A percentile compares a stretch with the other conserved stretches of the same genome.
phyloP scores from a whole-genome alignment of 1,284 basidiomycete genomes.

The Cryptococcus hybrid region DNA sequence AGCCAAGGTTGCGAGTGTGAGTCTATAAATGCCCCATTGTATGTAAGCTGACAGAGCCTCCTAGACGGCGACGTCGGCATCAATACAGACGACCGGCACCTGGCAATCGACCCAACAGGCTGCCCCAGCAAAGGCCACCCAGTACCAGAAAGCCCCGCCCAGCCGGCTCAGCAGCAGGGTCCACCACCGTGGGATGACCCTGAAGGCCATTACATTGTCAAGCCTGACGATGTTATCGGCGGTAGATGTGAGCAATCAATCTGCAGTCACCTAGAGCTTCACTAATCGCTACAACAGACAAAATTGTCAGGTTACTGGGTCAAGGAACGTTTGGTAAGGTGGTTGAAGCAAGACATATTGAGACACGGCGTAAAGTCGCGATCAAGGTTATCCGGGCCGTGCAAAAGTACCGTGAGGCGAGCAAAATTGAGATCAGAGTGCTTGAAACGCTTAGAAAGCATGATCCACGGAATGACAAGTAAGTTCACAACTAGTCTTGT shows the following conservation, averaged over 20 bases:
- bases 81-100: slow-evolving; percentile 9
- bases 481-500: slow-evolving; percentile 44
- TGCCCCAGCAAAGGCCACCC: slow-evolving; percentile 3
- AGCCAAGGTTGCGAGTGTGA: slow-evolving; percentile 27
- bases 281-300: slow-evolving; percentile 59
- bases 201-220: slow-evolving; percentile 92
- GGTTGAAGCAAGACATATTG: slow-evolving; percentile 86
- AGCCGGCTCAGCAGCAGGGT: slow-evolving; percentile 4
- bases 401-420: slow-evolving; percentile 96
- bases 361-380: slow-evolving; percentile 71
- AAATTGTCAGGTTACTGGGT: slow-evolving; percentile 83
- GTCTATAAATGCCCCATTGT: slow-evolving; percentile 3
- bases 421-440: slow-evolving; percentile 97
- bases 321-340: slow-evolving; percentile 99
- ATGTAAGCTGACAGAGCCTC: neutral
- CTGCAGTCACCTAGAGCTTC: slow-evolving; percentile 2
- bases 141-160: slow-evolving; percentile 10
- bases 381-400: slow-evolving; percentile 99
- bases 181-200: slow-evolving; percentile 79
- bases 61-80: slow-evolving; percentile 13
- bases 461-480: slow-evolving; percentile 88
- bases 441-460: slow-evolving; percentile 86
- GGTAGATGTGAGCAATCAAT: slow-evolving; percentile 63
- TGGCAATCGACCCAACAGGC: slow-evolving; percentile 6
- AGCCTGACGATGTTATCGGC: slow-evolving; percentile 81